Evolutionary conservation across 2,329 filamentous ascomycete genomes (phyloP), one percentile per base, ranked within the genome.

Genomic region (Calonectria hongkongensis): DNA sequence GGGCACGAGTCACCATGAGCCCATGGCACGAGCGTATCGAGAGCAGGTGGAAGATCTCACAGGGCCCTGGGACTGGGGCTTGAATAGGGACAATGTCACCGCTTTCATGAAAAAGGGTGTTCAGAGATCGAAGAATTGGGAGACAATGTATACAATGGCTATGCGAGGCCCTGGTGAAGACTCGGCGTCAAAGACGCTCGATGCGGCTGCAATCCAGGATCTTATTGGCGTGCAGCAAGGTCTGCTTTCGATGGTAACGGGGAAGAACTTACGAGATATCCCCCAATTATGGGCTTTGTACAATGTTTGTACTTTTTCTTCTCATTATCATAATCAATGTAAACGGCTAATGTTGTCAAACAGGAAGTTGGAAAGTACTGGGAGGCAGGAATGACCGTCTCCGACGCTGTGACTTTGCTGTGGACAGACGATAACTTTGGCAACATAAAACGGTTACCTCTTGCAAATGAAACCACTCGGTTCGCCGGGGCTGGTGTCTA

Each of bases 351-450:
- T 21, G 18, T 8, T 21, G n/a, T 47, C 21, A 10, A 41, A 25
- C 21, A 47, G 43, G 43, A 47, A 18, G 43, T 47, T 47, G 43
- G 43, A 16, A 47, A 47, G 4, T 47, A 47, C 18, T 47, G 43
- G 43, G 43, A 47, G 43, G 43, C 43, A 2, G 43, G 43, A 8
- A 47, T 47, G 43, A 47, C n/a, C 16, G 18, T 47, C 7, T 21
- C 18, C n/a, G 43, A 47, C n/a, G 18, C n/a, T 47, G 43, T 47
- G 8, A 47, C n/a, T 21, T 8, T 47, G 43, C 43, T 47, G 43
- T 47, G 43, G 43, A 47, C 43, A 47, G 43, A 47, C 43, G 43
- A 47, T 12, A 47, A 47, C 16, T 47, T 47, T 21, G 43, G 43
- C 43, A 47, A 47, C n/a, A 18, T 47, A 21, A 16, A 47, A 10